Evolutionary conservation across 2,329 filamentous ascomycete genomes (phyloP), one percentile per base, ranked within the genome.

Genomic region (Onygenales sp.): DNA sequence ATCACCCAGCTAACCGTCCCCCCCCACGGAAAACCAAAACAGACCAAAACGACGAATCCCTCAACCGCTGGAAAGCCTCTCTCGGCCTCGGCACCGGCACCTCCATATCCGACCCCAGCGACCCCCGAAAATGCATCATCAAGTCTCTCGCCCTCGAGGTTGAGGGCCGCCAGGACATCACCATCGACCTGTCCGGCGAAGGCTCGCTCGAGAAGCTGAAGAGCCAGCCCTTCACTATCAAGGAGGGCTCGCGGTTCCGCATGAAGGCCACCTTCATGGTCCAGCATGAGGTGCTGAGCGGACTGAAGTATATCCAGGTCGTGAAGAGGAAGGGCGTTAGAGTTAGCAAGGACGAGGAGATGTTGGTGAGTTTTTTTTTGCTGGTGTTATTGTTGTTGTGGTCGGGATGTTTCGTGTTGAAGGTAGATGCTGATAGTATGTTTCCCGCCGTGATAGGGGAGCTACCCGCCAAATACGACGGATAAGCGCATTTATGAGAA

Each of bases 61-160:
- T 98, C 65, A 88, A 94, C 75, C 87, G 92, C 66, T 98, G 95
- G 87, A 98, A 98, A 79, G 83, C 92, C 67, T 97, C 92, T 10
- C 86, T 98, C 57, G 93, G 93, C 62, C 84, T 97, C 59, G 84
- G 78, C 54, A 75, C 83, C 62, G 86, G 86, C 66, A 82, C 79
- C 48, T 80, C 85, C 63, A 80, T 89, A 56, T 86, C 83, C 54
- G 83, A 91, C 69, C 82, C 86, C 63, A 88, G 79, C 68, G 92
- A 97, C 67, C 83, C 87, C 48, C 87, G 92, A 63, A 89, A 88
- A 69, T 95, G 90, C 75, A 91, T 96, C 75, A 96, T 97, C 75
- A 82, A 89, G 64, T 87, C 89, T 54, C 86, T 98, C 53, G 86
- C 89, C 57, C 86, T 98, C 74, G 87, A 95, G 69, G 84, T 90